phyloP scores from a whole-genome alignment of 768 basidiomycete genomes.

The Amanita molliuscula region DNA sequence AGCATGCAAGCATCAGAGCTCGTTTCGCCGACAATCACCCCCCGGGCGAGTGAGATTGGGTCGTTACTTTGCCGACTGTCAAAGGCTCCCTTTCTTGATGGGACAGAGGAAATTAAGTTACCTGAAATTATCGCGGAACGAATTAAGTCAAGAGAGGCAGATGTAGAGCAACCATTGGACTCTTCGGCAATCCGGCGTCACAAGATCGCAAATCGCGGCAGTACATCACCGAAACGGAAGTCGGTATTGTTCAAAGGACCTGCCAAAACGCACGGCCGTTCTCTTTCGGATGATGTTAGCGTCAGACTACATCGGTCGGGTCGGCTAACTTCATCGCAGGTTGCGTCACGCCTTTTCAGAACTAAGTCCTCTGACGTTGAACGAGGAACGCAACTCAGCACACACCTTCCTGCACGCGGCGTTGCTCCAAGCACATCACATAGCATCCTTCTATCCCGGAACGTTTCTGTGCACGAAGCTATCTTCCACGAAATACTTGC shows the following conservation, averaged over 20 bases:
- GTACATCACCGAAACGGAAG: slow-evolving; percentile 14
- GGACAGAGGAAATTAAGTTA: slow-evolving; percentile 55
- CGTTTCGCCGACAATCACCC: slow-evolving; percentile 6
- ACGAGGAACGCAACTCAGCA: slow-evolving; percentile 29
- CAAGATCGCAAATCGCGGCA: slow-evolving; percentile 16
- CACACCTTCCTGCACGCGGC: slow-evolving; percentile 27
- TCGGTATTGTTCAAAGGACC: slow-evolving; percentile 19
- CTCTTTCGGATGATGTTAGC: slow-evolving; percentile 19
- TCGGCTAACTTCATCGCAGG: slow-evolving; percentile 26
- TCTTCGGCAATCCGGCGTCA: slow-evolving; percentile 27
- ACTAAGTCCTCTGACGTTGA: slow-evolving; percentile 24
- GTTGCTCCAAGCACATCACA: slow-evolving; percentile 24
- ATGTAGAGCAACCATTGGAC: slow-evolving; percentile 33
- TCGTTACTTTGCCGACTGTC: slow-evolving; percentile 1
- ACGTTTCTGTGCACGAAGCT: slow-evolving; percentile 50
- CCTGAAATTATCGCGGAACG: slow-evolving; percentile 46
- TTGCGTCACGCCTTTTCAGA: slow-evolving; percentile 17
- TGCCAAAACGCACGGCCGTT: slow-evolving; percentile 14
- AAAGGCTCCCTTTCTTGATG: slow-evolving; percentile 20
- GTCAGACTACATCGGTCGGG: slow-evolving; percentile 20
- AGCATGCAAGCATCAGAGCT: slow-evolving; percentile 55
- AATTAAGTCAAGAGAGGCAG: slow-evolving; percentile 33
- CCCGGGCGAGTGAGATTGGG: background rate
- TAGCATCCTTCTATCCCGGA: slow-evolving; percentile 14
- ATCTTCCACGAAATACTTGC: slow-evolving; percentile 60